Percentiles rank a stretch among this genome's conserved stretches.
phyloP scores from a whole-genome alignment of 345 rosid species.

The Pistacia vera region DNA sequence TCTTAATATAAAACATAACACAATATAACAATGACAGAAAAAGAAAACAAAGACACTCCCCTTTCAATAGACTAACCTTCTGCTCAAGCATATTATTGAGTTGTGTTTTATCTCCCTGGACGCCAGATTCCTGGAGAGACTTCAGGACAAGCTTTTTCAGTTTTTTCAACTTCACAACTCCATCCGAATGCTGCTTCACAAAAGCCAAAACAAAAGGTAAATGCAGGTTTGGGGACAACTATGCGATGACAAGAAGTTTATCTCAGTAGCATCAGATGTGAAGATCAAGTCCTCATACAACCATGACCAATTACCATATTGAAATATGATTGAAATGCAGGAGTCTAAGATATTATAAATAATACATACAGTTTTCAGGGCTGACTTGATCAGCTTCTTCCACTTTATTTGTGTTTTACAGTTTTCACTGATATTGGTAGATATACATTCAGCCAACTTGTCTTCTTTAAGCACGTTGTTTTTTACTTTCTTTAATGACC shows the following conservation, averaged over 20 bases:
- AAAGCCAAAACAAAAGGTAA: conserved; percentile 6
- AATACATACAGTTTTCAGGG: conserved; percentile 65
- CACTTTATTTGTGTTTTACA: conserved; percentile 62
- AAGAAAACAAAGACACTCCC: neutral
- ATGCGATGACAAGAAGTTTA: neutral
- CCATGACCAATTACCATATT: neutral
- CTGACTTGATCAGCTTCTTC: conserved; percentile 71
- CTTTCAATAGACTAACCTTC: conserved; percentile 49
- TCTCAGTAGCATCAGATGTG: neutral
- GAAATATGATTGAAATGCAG: neutral
- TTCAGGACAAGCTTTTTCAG: conserved; percentile 56
- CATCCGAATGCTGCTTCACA: conserved; percentile 53
- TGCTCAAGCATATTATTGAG: conserved; percentile 46
- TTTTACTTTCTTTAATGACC: conserved; percentile 46
- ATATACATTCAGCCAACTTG: conserved; percentile 6
- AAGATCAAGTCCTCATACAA: neutral
- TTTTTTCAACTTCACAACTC: conserved; percentile 71
- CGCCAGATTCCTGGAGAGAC: conserved; percentile 53
- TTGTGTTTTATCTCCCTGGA: conserved; percentile 39
- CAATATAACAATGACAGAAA: neutral
- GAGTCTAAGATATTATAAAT: neutral
- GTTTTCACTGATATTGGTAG: conserved; percentile 29
- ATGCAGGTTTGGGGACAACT: neutral
- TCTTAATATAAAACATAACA: neutral
- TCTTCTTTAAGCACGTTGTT: conserved; percentile 14